A percentile compares a stretch with the other conserved stretches of the same genome.
These are phyloP conservation scores for Cryptosporidium viatorum DNA, from an alignment of 169 alveolate species.

Conservation along the genomic window DNA sequence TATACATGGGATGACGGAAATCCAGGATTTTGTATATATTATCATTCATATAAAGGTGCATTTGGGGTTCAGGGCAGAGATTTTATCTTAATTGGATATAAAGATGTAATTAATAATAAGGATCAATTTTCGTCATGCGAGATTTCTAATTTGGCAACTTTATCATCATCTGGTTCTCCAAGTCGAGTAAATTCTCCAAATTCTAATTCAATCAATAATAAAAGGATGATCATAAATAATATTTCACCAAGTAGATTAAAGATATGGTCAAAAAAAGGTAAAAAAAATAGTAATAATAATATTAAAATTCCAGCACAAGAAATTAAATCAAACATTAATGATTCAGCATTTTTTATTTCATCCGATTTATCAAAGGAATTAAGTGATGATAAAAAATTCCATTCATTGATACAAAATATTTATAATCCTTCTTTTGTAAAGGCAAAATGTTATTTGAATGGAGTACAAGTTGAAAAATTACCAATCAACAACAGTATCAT, in stretches of 20 bases:
- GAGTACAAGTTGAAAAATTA: constrained; percentile 41
- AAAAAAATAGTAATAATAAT: neutral
- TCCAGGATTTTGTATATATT: constrained; percentile 68
- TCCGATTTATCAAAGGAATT: constrained; percentile 35
- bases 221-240: neutral
- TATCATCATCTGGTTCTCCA: constrained; percentile 5
- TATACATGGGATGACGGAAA: constrained; percentile 60
- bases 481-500: neutral
- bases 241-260: constrained; percentile 37
- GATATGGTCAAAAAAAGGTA: constrained; percentile 9
- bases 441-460: constrained; percentile 63
- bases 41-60: constrained; percentile 70
- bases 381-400: constrained; percentile 13
- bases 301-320: neutral
- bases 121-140: neutral
- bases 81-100: constrained; percentile 50
- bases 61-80: constrained; percentile 69
- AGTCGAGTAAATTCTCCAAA: constrained; percentile 36
- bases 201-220: neutral
- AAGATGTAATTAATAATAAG: constrained; percentile 5
- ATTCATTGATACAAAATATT: constrained; percentile 25
- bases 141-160: constrained; percentile 15
- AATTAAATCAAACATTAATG: neutral
- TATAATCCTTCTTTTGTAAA: constrained; percentile 21
- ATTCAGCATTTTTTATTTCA: constrained; percentile 59